phyloP scores from a whole-genome alignment of 2,329 filamentous ascomycete genomes.

The Rosellinia necatrix region DNA sequence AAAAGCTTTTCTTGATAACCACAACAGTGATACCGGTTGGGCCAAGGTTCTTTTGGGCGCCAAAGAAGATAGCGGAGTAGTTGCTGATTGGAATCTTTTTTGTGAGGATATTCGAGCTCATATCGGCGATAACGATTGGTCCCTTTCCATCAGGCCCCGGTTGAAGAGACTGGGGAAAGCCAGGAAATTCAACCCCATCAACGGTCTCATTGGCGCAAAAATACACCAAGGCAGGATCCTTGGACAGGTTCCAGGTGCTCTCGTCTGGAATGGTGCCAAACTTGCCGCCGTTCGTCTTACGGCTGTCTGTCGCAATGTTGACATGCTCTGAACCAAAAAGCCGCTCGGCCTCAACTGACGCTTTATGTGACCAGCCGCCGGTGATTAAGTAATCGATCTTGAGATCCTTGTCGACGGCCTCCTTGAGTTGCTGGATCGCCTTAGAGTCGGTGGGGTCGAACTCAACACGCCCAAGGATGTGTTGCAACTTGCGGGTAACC shows the following conservation, averaged over 20 bases:
- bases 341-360: conserved; percentile 77
- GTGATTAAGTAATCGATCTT: conserved; percentile 89
- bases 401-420: conserved; percentile 70
- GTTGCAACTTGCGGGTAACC: conserved; percentile 70
- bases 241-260: conserved; percentile 74
- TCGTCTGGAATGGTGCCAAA: conserved; percentile 80
- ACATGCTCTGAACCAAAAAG: conserved; percentile 78
- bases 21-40: conserved; percentile 84
- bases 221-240: conserved; percentile 76
- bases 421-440: conserved; percentile 47
- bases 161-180: conserved; percentile 67
- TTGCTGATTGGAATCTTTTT: conserved; percentile 76
- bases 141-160: conserved; percentile 63
- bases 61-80: conserved; percentile 86
- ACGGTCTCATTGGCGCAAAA: conserved; percentile 95
- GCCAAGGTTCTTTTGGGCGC: conserved; percentile 94
- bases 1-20: conserved; percentile 79
- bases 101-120: conserved; percentile 93
- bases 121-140: conserved; percentile 84
- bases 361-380: conserved; percentile 88
- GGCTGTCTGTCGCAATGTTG: conserved; percentile 75
- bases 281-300: conserved; percentile 72
- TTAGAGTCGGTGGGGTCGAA: conserved; percentile 32
- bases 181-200: conserved; percentile 87
- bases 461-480: conserved; percentile 58